Percentiles rank a stretch among this genome's conserved stretches.
Conservation (phyloP, 1,139 yeast genomes). For the Debaryomycetaceae sp. region DNA sequence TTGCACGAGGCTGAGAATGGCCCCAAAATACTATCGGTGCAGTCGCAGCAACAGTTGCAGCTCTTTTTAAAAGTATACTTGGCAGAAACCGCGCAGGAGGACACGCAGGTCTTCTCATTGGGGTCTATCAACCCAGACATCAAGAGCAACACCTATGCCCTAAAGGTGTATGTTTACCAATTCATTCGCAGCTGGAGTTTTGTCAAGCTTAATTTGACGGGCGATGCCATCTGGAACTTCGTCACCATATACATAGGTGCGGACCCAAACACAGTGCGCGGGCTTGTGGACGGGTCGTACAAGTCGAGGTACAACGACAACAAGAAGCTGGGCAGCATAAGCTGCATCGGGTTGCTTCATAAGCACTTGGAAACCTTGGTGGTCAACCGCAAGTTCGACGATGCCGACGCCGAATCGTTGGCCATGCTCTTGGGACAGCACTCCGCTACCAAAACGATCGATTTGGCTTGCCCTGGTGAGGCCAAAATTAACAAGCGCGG, state of each 20-base stretch:
- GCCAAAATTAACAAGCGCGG: slow-evolving; percentile 15
- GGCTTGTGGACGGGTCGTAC: slow-evolving; percentile 50
- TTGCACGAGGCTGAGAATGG: slow-evolving; percentile 23
- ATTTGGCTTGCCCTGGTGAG: not conserved
- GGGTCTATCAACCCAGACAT: slow-evolving; percentile 73
- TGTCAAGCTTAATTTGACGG: slow-evolving; percentile 50
- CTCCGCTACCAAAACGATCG: slow-evolving; percentile 11
- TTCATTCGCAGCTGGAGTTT: slow-evolving; percentile 51
- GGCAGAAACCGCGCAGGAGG: slow-evolving; percentile 57
- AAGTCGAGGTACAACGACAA: slow-evolving; percentile 47
- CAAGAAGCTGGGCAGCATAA: slow-evolving; percentile 47
- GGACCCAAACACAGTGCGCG: slow-evolving; percentile 45
- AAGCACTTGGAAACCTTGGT: slow-evolving; percentile 41
- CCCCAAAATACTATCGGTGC: slow-evolving; percentile 35
- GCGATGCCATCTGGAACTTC: slow-evolving; percentile 62
- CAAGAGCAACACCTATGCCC: slow-evolving; percentile 40
- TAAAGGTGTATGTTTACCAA: slow-evolving; percentile 50
- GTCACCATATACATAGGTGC: slow-evolving; percentile 47
- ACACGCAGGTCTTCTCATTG: slow-evolving; percentile 55
- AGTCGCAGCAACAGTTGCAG: slow-evolving; percentile 56
- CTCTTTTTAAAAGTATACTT: slow-evolving; percentile 53
- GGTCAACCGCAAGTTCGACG: slow-evolving; percentile 39
- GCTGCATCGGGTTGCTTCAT: slow-evolving; percentile 41
- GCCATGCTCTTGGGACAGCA: slow-evolving; percentile 43
- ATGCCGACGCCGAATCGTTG: slow-evolving; percentile 40